Evolutionary conservation across 805 yeast species (phyloP).

Genomic region (Lipomyces oligophaga): DNA sequence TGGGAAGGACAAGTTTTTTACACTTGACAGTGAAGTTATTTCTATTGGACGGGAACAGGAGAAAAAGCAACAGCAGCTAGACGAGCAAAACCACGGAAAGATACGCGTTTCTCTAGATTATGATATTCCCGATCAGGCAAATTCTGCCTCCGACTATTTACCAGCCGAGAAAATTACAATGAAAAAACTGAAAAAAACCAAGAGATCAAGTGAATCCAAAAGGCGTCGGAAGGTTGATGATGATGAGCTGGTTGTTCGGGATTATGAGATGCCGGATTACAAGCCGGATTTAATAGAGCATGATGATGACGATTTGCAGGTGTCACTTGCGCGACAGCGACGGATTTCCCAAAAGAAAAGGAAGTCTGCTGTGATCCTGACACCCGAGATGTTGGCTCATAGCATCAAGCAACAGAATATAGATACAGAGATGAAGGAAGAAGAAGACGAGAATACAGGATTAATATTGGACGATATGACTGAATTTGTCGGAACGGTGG

Average conservation of each 20-base stretch:
- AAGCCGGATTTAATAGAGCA: constrained; percentile 31
- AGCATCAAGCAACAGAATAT: constrained; percentile 32
- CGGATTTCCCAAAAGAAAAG: constrained; percentile 36
- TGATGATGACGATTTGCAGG: constrained; percentile 41
- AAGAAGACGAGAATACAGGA: constrained; percentile 24
- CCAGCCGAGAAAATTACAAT: constrained; percentile 37
- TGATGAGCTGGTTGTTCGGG: constrained; percentile 18
- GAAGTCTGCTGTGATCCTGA: constrained; percentile 12
- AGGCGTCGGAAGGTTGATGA: constrained; percentile 37
- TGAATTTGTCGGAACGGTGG: constrained; percentile 34
- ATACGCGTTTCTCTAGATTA: constrained; percentile 32
- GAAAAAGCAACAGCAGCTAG: constrained; percentile 12
- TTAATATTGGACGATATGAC: constrained; percentile 45
- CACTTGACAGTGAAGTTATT: constrained; percentile 24
- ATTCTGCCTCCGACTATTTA: constrained; percentile 35
- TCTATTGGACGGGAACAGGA: constrained; percentile 4
- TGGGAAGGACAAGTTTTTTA: constrained; percentile 11
- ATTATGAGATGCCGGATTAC: constrained; percentile 34
- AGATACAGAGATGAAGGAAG: constrained; percentile 20
- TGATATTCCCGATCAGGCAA: constrained; percentile 22
- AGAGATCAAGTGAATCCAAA: constrained; percentile 42
- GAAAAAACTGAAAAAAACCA: constrained; percentile 45
- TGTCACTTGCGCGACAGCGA: constrained; percentile 34
- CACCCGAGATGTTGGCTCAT: constrained; percentile 35
- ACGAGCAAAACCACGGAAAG: constrained; percentile 7